These are phyloP conservation scores for Kalanchoe fedtschenkoi DNA, from an alignment of 164 flowering plant genomes.

Conservation along the genomic window DNA sequence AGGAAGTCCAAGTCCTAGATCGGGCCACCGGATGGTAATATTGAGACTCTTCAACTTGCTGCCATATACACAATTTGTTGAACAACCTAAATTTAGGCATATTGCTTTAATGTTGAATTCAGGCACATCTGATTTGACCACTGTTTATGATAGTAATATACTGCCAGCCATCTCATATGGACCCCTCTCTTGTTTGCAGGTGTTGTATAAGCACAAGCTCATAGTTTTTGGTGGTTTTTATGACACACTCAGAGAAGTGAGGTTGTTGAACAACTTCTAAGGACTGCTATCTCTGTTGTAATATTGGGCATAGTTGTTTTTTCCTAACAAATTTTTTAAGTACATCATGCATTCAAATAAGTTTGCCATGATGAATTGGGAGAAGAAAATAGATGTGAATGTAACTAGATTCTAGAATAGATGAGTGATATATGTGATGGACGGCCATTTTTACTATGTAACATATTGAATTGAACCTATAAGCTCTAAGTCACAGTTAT, in stretches of 20 bases:
- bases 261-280: conserved; percentile 42
- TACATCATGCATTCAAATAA: no score
- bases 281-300: neutral
- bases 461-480: neutral
- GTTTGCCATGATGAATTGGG: no score
- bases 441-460: neutral
- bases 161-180: neutral
- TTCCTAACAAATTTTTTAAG: neutral
- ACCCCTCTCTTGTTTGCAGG: conserved; percentile 27
- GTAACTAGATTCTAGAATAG: neutral
- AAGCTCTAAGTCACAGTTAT: neutral
- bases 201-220: conserved; percentile 92
- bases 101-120: neutral
- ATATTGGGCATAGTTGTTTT: neutral
- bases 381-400: neutral
- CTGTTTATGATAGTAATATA: neutral
- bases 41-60: neutral
- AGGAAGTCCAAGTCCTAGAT: conserved; percentile 95
- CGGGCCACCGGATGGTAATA: conserved; percentile 96
- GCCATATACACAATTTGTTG: neutral
- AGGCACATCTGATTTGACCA: neutral
- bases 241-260: conserved; percentile 99
- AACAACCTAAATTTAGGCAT: neutral
- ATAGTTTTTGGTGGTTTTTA: conserved; percentile 97
- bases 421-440: neutral